Evolutionary conservation across 2,329 filamentous ascomycete genomes (phyloP).

Genomic region (Aquanectria penicillioides): DNA sequence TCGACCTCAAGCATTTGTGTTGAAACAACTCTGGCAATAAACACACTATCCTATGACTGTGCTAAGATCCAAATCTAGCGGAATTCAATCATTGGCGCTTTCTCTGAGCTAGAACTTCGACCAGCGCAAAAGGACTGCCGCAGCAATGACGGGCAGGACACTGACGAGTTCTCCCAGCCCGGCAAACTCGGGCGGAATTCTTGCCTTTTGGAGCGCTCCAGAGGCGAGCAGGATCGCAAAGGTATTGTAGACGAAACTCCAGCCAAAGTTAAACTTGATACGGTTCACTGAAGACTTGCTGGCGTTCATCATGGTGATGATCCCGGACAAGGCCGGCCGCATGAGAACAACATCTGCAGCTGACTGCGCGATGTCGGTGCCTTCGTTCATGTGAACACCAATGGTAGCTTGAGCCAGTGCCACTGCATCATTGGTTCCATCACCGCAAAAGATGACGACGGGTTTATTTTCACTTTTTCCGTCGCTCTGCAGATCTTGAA

Average conservation of each 20-base stretch:
- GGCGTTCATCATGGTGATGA: conserved; percentile 68
- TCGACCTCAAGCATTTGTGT: too few relatives aligned
- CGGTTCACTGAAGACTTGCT: conserved; percentile 56
- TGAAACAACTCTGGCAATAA: too few relatives aligned
- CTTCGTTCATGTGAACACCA: conserved; percentile 73
- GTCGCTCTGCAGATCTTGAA: conserved; percentile 48
- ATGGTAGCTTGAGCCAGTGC: conserved; percentile 77
- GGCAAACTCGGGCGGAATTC: conserved; percentile 69
- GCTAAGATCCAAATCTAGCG: too few relatives aligned
- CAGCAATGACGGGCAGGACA: conserved; percentile 72
- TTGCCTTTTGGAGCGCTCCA: conserved; percentile 67
- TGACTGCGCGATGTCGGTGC: conserved; percentile 71
- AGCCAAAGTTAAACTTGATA: conserved; percentile 75
- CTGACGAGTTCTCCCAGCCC: conserved; percentile 79
- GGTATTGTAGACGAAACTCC: conserved; percentile 77
- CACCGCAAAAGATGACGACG: conserved; percentile 75
- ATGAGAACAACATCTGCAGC: conserved; percentile 78
- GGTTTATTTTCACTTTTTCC: conserved; percentile 33
- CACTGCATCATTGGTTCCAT: conserved; percentile 82
- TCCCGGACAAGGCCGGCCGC: conserved; percentile 61
- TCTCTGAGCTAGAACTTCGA: conserved; percentile 38
- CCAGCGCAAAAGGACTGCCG: conserved; percentile 40
- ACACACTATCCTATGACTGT: too few relatives aligned
- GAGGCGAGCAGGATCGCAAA: conserved; percentile 73
- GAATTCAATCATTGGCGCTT: too few relatives aligned